phyloP scores from a whole-genome alignment of 2,329 filamentous ascomycete genomes.

The Penicillium sp. region DNA sequence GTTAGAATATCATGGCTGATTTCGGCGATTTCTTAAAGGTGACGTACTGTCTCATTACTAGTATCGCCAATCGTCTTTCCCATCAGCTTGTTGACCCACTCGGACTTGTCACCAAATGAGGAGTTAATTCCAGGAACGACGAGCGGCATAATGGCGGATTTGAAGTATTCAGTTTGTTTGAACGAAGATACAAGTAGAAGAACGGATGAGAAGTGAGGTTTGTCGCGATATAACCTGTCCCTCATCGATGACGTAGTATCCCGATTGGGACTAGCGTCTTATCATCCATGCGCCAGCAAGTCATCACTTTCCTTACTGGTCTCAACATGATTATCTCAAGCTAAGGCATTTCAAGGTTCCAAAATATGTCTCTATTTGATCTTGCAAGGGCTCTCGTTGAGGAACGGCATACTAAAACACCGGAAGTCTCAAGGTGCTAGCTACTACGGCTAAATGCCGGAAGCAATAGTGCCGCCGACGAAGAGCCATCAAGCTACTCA shows the following conservation, averaged over 20 bases:
- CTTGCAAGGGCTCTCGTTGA: neutral
- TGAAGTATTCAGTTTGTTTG: neutral
- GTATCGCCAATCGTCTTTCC: slow-evolving; percentile 40
- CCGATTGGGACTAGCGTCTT: neutral
- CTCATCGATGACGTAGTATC: slow-evolving; percentile 3
- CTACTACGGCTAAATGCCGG: too few species aligned
- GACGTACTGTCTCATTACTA: slow-evolving; percentile 30
- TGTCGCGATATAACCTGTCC: neutral
- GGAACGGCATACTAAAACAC: too few species aligned
- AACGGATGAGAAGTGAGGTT: neutral
- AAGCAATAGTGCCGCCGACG: too few species aligned
- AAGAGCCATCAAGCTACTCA: too few species aligned
- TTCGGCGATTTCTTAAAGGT: neutral
- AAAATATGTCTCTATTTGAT: neutral
- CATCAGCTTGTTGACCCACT: slow-evolving; percentile 40
- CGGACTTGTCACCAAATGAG: slow-evolving; percentile 27
- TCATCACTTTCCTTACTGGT: neutral
- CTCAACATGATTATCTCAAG: neutral
- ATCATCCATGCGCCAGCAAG: neutral
- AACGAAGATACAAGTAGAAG: neutral
- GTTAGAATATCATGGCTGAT: neutral
- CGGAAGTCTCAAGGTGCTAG: too few species aligned
- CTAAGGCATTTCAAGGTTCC: neutral
- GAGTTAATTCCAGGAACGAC: slow-evolving; percentile 39
- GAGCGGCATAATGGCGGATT: slow-evolving; percentile 36